Evolutionary conservation across 805 yeast genomes (phyloP).

Genomic region (Starmerella kuoi): DNA sequence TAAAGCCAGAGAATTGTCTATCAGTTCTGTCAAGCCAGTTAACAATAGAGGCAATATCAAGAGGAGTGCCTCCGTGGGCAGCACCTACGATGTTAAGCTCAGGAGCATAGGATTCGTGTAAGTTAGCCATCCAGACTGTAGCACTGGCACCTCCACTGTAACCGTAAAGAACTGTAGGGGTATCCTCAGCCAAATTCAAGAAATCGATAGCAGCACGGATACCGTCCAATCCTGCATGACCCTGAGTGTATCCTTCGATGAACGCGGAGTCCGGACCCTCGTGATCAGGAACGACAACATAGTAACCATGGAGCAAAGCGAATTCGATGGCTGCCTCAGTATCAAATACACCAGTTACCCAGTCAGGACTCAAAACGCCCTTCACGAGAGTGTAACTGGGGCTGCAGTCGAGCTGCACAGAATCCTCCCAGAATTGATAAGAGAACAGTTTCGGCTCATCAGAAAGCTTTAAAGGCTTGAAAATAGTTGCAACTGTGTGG

Average conservation of each 20-base stretch:
- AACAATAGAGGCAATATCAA: conserved; percentile 17
- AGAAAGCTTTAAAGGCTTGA: conserved; percentile 6
- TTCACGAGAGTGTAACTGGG: conserved; percentile 23
- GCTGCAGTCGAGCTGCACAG: conserved; percentile 23
- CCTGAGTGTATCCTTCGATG: conserved; percentile 23
- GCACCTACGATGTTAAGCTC: conserved; percentile 23
- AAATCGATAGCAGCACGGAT: conserved; percentile 1
- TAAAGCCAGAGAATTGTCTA: conserved; percentile 20
- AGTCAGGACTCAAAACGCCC: conserved; percentile 1
- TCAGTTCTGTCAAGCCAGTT: conserved; percentile 11
- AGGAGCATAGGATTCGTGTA: conserved; percentile 24
- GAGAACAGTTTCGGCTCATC: conserved; percentile 2
- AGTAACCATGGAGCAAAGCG: conserved; percentile 8
- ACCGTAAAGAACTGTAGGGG: neutral
- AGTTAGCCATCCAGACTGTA: conserved; percentile 25
- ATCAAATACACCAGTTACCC: neutral
- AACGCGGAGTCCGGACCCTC: conserved; percentile 26
- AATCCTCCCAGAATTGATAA: conserved; percentile 24
- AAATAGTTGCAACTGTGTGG: conserved; percentile 14
- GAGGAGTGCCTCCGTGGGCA: conserved; percentile 15
- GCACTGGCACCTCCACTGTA: conserved; percentile 17
- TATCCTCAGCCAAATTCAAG: neutral
- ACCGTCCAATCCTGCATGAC: conserved; percentile 15
- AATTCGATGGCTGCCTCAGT: neutral
- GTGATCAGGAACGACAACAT: conserved; percentile 23